phyloP scores from a whole-genome alignment of 1,139 yeast species.

The Protomyces macrosporus region DNA sequence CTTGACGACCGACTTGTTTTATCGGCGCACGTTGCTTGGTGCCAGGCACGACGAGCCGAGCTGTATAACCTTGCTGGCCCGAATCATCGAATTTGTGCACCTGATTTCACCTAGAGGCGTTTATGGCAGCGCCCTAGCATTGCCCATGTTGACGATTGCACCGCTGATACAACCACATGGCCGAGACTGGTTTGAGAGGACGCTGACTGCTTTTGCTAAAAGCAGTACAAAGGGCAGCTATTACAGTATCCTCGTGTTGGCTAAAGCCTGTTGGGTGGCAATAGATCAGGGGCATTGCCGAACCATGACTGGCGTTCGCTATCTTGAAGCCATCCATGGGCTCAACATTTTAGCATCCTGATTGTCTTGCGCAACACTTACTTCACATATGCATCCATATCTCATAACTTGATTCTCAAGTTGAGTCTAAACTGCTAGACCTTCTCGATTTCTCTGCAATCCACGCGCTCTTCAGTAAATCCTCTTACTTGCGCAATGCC shows the following conservation, averaged over 20 bases:
- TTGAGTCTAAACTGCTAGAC: no score
- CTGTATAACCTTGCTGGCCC: not conserved
- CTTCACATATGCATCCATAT: no score
- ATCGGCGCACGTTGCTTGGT: not conserved
- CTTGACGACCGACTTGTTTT: not conserved
- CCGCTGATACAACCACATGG: not conserved
- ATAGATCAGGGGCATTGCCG: not conserved
- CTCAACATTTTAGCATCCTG: no score
- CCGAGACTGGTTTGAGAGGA: not conserved
- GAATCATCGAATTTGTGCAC: not conserved
- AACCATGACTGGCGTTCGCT: not conserved
- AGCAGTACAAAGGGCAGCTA: not conserved
- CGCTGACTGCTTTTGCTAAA: not conserved
- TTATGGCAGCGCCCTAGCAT: conserved; percentile 9
- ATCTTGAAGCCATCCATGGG: no score
- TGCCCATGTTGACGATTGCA: conserved; percentile 1
- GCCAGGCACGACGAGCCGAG: not conserved
- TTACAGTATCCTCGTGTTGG: not conserved
- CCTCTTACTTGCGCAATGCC: not conserved
- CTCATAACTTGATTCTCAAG: no score
- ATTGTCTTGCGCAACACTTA: no score
- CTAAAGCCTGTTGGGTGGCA: not conserved
- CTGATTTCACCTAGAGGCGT: not conserved
- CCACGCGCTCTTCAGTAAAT: no score
- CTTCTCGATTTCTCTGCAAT: no score